These are phyloP conservation scores for Mycena vulgaris DNA, from an alignment of 768 basidiomycete species.

Conservation along the genomic window DNA sequence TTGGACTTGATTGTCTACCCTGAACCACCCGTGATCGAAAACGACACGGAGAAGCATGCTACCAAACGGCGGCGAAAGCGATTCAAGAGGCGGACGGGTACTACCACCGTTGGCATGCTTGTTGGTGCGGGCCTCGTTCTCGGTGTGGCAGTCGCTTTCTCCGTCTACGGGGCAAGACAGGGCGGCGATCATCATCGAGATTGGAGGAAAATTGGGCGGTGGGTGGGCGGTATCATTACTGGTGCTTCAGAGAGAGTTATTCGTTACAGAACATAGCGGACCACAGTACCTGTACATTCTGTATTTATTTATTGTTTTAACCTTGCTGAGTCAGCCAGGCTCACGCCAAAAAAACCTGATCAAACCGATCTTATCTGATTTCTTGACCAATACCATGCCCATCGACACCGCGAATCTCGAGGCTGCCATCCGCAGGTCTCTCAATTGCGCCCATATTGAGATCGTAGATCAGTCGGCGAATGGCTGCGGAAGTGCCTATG, in stretches of 20 bases:
- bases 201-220: slow-evolving; percentile 48
- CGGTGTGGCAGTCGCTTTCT: slow-evolving; percentile 79
- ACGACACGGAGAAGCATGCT: slow-evolving; percentile 44
- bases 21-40: slow-evolving; percentile 52
- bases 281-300: not conserved
- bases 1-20: slow-evolving; percentile 74
- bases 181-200: slow-evolving; percentile 42
- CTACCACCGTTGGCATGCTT: slow-evolving; percentile 55
- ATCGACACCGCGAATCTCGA: slow-evolving; percentile 71
- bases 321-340: not conserved
- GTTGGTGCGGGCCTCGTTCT: slow-evolving; percentile 79
- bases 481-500: slow-evolving; percentile 87
- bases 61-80: slow-evolving; percentile 41
- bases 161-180: slow-evolving; percentile 55
- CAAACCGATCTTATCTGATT: slow-evolving; percentile 37
- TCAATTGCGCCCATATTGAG: slow-evolving; percentile 77
- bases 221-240: slow-evolving; percentile 47
- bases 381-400: slow-evolving; percentile 63
- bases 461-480: slow-evolving; percentile 85
- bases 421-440: slow-evolving; percentile 71
- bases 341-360: too few relatives aligned
- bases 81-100: slow-evolving; percentile 33
- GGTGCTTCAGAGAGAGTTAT: slow-evolving; percentile 43
- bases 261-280: slow-evolving; percentile 1
- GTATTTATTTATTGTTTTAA: not conserved